These are phyloP conservation scores for Pythium phragmitis DNA, from an alignment of 352 stramenopile genomes.

Conservation along the genomic window DNA sequence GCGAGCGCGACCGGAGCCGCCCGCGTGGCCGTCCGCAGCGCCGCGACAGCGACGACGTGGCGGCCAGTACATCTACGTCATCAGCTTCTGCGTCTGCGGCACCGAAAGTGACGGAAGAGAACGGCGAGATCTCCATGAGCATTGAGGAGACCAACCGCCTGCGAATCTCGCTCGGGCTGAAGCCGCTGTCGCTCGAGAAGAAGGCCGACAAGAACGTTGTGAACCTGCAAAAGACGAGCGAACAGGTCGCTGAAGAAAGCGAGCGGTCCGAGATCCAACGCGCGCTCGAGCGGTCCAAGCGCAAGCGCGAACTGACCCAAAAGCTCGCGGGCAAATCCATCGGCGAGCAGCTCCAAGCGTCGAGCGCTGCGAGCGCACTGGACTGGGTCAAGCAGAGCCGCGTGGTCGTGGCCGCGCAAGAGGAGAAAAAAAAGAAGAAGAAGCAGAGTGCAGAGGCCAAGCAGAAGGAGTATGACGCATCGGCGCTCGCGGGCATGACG, in stretches of 20 bases:
- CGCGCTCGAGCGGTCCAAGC: constrained; percentile 62
- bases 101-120: constrained; percentile 49
- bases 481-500: constrained; percentile 85
- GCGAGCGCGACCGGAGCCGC: constrained; percentile 14
- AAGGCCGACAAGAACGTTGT: constrained; percentile 57
- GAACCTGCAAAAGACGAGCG: constrained; percentile 64
- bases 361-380: constrained; percentile 35
- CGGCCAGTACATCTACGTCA: constrained; percentile 24
- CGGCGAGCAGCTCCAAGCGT: constrained; percentile 61
- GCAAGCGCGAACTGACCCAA: constrained; percentile 65
- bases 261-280: constrained; percentile 49
- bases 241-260: constrained; percentile 49
- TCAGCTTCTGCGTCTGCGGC: constrained; percentile 6
- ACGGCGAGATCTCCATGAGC: constrained; percentile 80
- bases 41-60: constrained; percentile 30
- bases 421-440: constrained; percentile 20
- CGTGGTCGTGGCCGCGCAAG: constrained; percentile 24
- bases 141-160: constrained; percentile 84
- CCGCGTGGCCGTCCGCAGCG: constrained; percentile 22
- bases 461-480: constrained; percentile 50
- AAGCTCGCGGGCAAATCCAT: constrained; percentile 75
- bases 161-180: constrained; percentile 66
- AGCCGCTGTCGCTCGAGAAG: constrained; percentile 55
- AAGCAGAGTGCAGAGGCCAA: not conserved
- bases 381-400: constrained; percentile 76